Base-by-base conservation (phyloP, 2,329 filamentous ascomycete genomes). In the Raffaelea arxii region DNA sequence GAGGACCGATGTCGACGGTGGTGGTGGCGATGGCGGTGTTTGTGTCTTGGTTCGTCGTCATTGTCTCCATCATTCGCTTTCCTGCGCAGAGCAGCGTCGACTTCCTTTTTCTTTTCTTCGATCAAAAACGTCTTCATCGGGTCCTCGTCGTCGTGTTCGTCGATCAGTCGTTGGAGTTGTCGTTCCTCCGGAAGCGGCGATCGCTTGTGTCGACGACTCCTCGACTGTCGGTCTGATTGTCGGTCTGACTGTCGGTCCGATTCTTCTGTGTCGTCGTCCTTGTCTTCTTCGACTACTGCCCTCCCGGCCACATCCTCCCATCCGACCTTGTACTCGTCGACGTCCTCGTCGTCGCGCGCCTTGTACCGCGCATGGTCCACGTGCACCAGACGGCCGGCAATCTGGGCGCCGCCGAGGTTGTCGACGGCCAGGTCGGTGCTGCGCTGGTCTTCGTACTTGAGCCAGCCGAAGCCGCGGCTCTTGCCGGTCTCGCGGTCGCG, bases 371-470 rank as follows among this genome's bases (percentile, higher is more conserved):
- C 86, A 65, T 98, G 92, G 62, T 98, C 92, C 12, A 98, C 92
- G 49, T 85, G 79, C 37, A 98, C 66, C 48, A 91, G 66, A 37
- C 90, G 75, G 3, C 89, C 90, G 60, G 86, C 72, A 18, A 98
- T 81, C 25, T 81, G 84, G 9, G 90, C 84, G 25, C 92, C 92
- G 35, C 89, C 86, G 5, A 98, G 69, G 62, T 98, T 98, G 66
- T 98, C 92, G 10, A 98, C 94, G 0, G 94, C 92, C 37, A 98
- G 70, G 65, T 97, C 91, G 51, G 87, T 94, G 66, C 90, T 96
- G 55, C 91, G 77, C 69, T 98, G 92, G 65, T 98, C 91, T 63
- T 98, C 92, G 65, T 97, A 98, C 62, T 98, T 98, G 49, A 98
- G 75, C 75, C 94, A 98, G 3, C 85, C 89, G 61, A 97, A 98